These are phyloP conservation scores for Rhizopus delemar DNA, from an alignment of 371 early-diverging fungal genomes.

Conservation along the genomic window DNA sequence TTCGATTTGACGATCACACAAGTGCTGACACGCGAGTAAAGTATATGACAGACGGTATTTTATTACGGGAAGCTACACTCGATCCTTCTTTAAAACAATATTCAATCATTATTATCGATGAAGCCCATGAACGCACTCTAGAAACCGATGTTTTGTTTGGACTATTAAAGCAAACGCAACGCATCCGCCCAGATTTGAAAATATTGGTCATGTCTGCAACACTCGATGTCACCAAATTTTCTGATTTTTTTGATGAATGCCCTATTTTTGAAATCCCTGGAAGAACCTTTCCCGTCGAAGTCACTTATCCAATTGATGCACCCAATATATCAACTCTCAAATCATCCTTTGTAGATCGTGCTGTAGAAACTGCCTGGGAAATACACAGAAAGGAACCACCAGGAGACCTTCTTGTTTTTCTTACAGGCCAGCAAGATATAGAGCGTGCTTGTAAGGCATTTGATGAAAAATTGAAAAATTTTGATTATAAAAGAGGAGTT, in stretches of 20 bases:
- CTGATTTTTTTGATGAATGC: constrained; percentile 72
- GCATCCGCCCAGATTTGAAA: constrained; percentile 60
- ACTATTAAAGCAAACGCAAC: constrained; percentile 55
- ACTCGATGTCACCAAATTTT: constrained; percentile 71
- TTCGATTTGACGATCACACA: constrained; percentile 79
- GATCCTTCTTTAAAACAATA: constrained; percentile 67
- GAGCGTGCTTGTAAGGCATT: constrained; percentile 69
- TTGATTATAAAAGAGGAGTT: constrained; percentile 40
- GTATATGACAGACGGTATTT: constrained; percentile 93
- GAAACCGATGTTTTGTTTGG: constrained; percentile 95
- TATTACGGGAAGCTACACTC: constrained; percentile 75
- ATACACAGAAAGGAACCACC: constrained; percentile 73
- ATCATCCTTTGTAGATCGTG: constrained; percentile 64
- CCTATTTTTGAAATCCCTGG: constrained; percentile 87
- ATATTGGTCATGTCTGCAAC: constrained; percentile 87
- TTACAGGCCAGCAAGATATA: constrained; percentile 93
- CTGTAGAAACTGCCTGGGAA: constrained; percentile 77
- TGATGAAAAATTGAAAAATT: constrained; percentile 26
- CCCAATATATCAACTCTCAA: constrained; percentile 62
- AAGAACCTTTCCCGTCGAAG: constrained; percentile 76
- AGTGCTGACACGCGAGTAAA: constrained; percentile 67
- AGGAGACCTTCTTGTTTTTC: constrained; percentile 85
- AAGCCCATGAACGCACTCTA: constrained; percentile 94
- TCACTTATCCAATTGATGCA: constrained; percentile 56
- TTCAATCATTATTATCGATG: constrained; percentile 84